phyloP scores from a whole-genome alignment of 129 eudicot species.

The Helianthus tuberosus region DNA sequence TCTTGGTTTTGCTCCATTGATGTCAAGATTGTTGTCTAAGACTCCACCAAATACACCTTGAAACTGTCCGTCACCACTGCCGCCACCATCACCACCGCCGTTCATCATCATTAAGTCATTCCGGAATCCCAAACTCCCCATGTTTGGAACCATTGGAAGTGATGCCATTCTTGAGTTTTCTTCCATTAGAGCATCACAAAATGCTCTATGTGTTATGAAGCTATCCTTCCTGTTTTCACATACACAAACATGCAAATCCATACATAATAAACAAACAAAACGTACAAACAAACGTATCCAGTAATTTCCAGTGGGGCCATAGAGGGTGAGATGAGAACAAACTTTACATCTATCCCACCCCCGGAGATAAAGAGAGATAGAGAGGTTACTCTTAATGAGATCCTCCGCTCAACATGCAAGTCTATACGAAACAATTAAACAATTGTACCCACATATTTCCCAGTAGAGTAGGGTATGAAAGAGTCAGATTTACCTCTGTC shows the following conservation, averaged over 20 bases:
- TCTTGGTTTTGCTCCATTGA: conserved; percentile 55
- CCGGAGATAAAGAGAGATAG: too few relatives aligned
- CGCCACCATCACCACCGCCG: conserved; percentile 25
- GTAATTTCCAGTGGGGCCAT: too few relatives aligned
- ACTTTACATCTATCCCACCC: too few relatives aligned
- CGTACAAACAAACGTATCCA: conserved; percentile 4
- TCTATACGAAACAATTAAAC: too few relatives aligned
- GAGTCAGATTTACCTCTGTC: too few relatives aligned
- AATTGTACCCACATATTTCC: too few relatives aligned
- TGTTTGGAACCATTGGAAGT: conserved; percentile 41
- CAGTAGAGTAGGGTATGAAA: too few relatives aligned
- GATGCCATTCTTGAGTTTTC: conserved; percentile 68
- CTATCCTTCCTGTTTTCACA: conserved; percentile 76
- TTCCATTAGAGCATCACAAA: conserved; percentile 87
- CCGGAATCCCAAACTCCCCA: conserved; percentile 54
- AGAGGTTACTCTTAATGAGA: too few relatives aligned
- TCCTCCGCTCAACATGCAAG: too few relatives aligned
- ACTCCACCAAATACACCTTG: conserved; percentile 34
- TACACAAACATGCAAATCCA: conserved; percentile 29
- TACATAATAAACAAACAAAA: background rate
- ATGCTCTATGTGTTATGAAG: conserved; percentile 90
- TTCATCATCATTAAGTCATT: conserved; percentile 47
- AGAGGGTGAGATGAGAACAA: too few relatives aligned
- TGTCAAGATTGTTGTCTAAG: conserved; percentile 36
- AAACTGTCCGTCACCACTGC: conserved; percentile 31